Base-by-base conservation (phyloP, 176 grass and related monocot species). In the Olyra latifolia region DNA sequence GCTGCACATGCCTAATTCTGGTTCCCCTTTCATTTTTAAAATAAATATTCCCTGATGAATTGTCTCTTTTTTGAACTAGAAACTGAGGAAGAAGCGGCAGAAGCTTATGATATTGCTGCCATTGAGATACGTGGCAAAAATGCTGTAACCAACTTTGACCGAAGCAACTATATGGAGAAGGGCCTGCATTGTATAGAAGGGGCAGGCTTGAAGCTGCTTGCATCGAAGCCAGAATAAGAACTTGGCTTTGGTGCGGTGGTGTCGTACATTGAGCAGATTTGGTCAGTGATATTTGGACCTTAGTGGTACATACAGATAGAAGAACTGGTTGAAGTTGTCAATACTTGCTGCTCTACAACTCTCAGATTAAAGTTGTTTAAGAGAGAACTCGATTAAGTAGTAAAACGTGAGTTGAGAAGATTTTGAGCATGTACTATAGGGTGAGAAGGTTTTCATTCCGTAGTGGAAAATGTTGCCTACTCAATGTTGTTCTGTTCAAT, bases 101-200 rank as follows among this genome's bases (percentile, higher is more conserved):
- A 99, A 76, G 97, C 97, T 59, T 96, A 99, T 76, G 91, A 99
- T 72, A 91, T 93, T 66, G 97, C 93, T 62, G 97, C 91, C 44
- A 92, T 99, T 6, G 86, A 99, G 89, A 89, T 99, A 46, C 93
- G 97, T 9, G 93, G 97, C 12, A 82, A 83, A 85, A 93, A 92
- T 85, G 97, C 97, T 16, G 90, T 99, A 69, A 96, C 93, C 27
- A 99, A 99, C 84, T 99, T 99, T 88, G 97, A 99, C 67, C 76
- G 92, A 81, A 93, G 88, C 82, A 99, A 95, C 75, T 99, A 99
- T 76, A 69, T 62, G 4, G 91, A 86, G 45, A 87, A 86, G 47
- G 91, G 84, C 66, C 23, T 80, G 72, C 80, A 93, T 55, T 81
- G 73, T 84, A 85, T 78, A 86, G 69, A 83, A 84, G 80, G 85